Base-by-base conservation (phyloP, 2,329 filamentous ascomycete species). In the Biscogniauxia sp. region DNA sequence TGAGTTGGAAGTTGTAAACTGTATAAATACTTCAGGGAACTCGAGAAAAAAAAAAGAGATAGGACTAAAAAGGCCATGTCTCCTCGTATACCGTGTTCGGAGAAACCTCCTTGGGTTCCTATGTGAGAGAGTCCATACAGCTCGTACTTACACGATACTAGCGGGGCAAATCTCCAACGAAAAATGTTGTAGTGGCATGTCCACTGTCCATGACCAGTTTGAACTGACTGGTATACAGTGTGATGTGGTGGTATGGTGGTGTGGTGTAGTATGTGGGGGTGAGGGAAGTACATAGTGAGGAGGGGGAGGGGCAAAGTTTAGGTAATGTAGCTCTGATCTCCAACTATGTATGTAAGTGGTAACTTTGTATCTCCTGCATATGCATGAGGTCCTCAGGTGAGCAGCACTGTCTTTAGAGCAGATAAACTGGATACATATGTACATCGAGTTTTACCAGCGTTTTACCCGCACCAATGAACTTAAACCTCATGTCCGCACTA, bases 381-480 rank as follows among this genome's bases (percentile, higher is more conserved):
- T 32, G 3, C 7, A 32, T n/a, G n/a, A n/a, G n/a, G n/a, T 32
- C 7, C 28, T 32, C 28, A 32, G 28, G 28, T 32, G 28, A 32
- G 28, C 28, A 5, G 28, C 7, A 32, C 28, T 8, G 28, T 17
- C 15, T n/a, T 11, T 17, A 49, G 54, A 15, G 28, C 17, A 41
- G 54, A 37, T 20, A 25, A 26, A 25, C 5, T 25, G 49, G 41
- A 7, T 28, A 26, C 20, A 50, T 11, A 23, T n/a, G 23, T 19
- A 26, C 4, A 45, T 9, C 26, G 8, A 55, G 2, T 61, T 61
- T 60, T 62, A 5, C 60, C 59, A 58, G 20, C 15, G 6, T 54
- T 58, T 65, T 64, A 68, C 32, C 66, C 66, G 66, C 56, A 19
- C 66, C 66, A 68, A 68, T 68, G 57, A 68, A 26, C 32, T 56